Conservation (phyloP, 73 alveolate genomes). For the Effrenium voratum region DNA sequence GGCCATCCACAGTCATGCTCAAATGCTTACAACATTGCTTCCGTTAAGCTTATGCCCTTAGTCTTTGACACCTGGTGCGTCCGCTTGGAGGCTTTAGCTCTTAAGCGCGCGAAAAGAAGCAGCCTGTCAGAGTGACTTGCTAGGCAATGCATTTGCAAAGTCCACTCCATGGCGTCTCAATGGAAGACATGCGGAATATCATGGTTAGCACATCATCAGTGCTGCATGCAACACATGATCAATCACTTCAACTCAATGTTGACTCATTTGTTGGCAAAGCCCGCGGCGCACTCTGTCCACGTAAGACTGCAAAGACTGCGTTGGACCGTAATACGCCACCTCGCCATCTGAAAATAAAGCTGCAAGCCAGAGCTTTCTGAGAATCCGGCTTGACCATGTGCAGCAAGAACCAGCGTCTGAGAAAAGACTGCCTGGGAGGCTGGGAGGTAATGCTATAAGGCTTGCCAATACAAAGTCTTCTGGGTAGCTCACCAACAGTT, state of each 20-base stretch:
- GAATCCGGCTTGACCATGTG: conserved; percentile 43
- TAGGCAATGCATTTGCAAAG: not conserved
- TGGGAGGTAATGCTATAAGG: not conserved
- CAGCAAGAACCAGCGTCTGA: conserved; percentile 55
- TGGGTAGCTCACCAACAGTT: conserved; percentile 12
- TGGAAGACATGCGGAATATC: too few relatives aligned
- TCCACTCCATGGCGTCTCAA: too few relatives aligned
- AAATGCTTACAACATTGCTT: too few relatives aligned
- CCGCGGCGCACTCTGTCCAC: too few relatives aligned
- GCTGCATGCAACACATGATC: not conserved
- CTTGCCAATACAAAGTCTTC: not conserved
- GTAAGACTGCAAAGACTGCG: conserved; percentile 14
- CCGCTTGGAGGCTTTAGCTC: too few relatives aligned
- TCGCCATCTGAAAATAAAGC: not conserved
- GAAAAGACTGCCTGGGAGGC: conserved; percentile 33
- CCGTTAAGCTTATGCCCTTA: too few relatives aligned
- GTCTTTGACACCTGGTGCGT: too few relatives aligned
- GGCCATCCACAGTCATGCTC: too few relatives aligned
- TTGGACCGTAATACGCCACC: conserved; percentile 62
- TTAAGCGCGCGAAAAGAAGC: too few relatives aligned
- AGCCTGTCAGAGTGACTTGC: not conserved
- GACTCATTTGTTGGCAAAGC: too few relatives aligned
- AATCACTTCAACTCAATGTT: conserved; percentile 19
- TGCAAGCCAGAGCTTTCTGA: not conserved
- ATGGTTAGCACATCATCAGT: not conserved